Evolutionary conservation across 2,329 filamentous ascomycete genomes (phyloP).

Genomic region (Chaetomium olivaceum): DNA sequence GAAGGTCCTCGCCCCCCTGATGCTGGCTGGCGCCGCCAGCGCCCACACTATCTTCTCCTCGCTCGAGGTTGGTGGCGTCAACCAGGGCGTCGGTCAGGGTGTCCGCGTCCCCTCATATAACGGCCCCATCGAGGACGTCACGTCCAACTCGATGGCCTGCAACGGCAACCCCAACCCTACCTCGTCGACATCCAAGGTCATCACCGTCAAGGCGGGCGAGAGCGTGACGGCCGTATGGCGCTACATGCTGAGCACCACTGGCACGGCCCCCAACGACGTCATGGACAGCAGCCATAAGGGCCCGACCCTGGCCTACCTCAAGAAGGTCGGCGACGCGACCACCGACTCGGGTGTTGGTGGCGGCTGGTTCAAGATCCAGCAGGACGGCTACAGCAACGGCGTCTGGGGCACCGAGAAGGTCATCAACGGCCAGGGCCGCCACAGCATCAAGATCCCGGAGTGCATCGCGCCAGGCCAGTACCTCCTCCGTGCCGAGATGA

Average conservation of each 20-base stretch:
- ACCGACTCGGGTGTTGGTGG: constrained; percentile 31
- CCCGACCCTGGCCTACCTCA: constrained; percentile 34
- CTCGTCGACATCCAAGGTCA: constrained; percentile 30
- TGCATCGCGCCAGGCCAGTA: constrained; percentile 34
- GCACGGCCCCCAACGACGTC: constrained; percentile 32
- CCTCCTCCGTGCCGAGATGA: constrained; percentile 33
- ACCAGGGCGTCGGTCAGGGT: constrained; percentile 31
- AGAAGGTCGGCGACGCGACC: constrained; percentile 33
- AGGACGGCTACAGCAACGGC: constrained; percentile 30
- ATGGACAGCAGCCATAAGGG: constrained; percentile 34
- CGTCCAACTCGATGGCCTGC: constrained; percentile 33
- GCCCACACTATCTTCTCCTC: constrained; percentile 33
- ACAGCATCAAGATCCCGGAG: constrained; percentile 31
- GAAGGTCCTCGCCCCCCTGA: constrained; percentile 31
- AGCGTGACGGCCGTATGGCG: constrained; percentile 33
- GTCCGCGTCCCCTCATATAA: constrained; percentile 33
- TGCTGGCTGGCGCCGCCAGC: constrained; percentile 28
- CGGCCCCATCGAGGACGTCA: constrained; percentile 33
- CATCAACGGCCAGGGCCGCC: constrained; percentile 34
- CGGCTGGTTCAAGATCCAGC: constrained; percentile 36
- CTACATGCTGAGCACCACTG: constrained; percentile 33
- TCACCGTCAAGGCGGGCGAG: constrained; percentile 32
- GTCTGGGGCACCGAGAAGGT: constrained; percentile 33
- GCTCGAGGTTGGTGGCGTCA: constrained; percentile 32
- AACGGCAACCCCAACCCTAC: constrained; percentile 33